A percentile compares a stretch with the other conserved stretches of the same genome.
Conservation (phyloP, 1,139 yeast species). For the Yamadazyma taylorii region DNA sequence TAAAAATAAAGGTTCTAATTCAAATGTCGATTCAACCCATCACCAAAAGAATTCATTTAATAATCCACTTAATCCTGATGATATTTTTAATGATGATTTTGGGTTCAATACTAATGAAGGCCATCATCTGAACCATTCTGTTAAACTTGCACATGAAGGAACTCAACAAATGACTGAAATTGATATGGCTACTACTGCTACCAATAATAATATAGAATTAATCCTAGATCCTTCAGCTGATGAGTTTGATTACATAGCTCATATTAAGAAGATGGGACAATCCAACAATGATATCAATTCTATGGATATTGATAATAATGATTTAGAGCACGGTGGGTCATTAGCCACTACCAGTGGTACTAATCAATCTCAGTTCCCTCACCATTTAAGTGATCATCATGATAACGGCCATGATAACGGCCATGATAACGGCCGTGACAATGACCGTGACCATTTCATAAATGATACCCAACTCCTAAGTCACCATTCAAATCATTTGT, state of each 20-base stretch:
- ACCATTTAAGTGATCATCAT: too few species aligned
- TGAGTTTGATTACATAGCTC: conserved; percentile 68
- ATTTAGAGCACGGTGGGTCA: background rate
- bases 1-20: conserved; percentile 20
- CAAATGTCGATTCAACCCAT: conserved; percentile 3
- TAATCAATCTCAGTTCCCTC: too few species aligned
- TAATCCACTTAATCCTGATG: background rate
- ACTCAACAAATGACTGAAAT: too few species aligned
- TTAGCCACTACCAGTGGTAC: too few species aligned
- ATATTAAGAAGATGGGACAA: conserved; percentile 58
- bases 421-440: background rate
- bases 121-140: too few species aligned
- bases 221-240: conserved; percentile 43
- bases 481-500: background rate
- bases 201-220: conserved; percentile 2
- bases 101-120: too few species aligned
- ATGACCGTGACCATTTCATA: background rate
- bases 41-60: background rate
- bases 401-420: too few species aligned
- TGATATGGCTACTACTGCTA: background rate
- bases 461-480: too few species aligned
- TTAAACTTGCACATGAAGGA: too few species aligned
- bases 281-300: background rate
- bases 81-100: background rate
- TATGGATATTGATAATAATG: conserved; percentile 4